Evolutionary conservation across 192 early-diverging fungal species (phyloP), one percentile per base, ranked within the genome.

Genomic region (Coemansia nantahalensis): DNA sequence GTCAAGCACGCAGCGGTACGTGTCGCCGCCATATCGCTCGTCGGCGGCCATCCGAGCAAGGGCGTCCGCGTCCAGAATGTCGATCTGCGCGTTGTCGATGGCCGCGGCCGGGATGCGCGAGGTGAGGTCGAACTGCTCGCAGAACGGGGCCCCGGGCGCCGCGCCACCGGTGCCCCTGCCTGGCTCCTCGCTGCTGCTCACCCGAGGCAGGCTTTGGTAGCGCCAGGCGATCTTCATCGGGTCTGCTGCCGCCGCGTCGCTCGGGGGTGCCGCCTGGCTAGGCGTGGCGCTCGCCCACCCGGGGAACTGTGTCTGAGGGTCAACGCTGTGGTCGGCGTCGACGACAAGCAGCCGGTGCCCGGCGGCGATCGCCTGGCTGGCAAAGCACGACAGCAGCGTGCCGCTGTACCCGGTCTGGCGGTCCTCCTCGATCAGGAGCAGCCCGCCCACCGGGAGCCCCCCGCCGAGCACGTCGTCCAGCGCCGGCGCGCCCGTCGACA

Each of bases 171-270:
- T 12, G 14, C 24, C 18, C 3, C 40, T 17, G 19, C 30, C 18
- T 5, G 58, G 46, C n/a, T 35, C 47, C 19, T 46, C 45, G 19
- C 38, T 45, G 26, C 45, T 21, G 46, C 51, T 50, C 19, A 56
- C 46, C 24, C 37, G 64, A 34, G 91, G 91, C 51, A 95, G 45
- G 33, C 82, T 79, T 59, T 93, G 80, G 77, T 98, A 98, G 42
- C 95, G 70, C 95, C 95, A 98, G 1, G 95, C 95, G 47, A 98
- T 97, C 43, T 78, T 83, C 83, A 98, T 82, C 1, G 76, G 63
- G 45, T 90, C 87, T n/a, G 67, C 70, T n/a, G n/a, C n/a, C n/a
- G n/a, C n/a, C n/a, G n/a, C n/a, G n/a, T n/a, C n/a, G n/a, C n/a
- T n/a, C n/a, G n/a, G n/a, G n/a, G 34, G 33, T 42, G 26, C 18